Evolutionary conservation across 2,329 filamentous ascomycete genomes (phyloP), one percentile per base, ranked within the genome.

Genomic region (Drechslerella stenobrocha): DNA sequence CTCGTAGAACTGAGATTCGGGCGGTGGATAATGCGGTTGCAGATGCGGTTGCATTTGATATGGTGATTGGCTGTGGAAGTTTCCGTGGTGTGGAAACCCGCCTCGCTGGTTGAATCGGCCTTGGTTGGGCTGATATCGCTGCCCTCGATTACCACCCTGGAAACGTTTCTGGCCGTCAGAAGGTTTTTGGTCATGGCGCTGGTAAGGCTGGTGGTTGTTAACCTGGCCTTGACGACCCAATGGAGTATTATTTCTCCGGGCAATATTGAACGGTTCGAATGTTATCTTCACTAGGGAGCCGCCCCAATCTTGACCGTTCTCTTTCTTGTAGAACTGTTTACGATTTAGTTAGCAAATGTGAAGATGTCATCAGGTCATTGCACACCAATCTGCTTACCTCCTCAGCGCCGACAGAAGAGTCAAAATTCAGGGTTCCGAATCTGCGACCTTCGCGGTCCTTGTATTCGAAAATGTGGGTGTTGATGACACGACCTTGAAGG

Each of bases 201-300:
- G 55, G 28, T 48, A 60, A 18, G 23, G 50, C 13, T 67, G 63
- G 42, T 11, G 24, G 7, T n/a, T n/a, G n/a, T n/a, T 47, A 57
- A 6, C 47, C 22, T 30, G 44, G 28, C 23, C 28, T 20, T 55
- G 26, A 42, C 63, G 63, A 23, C 59, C 53, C 7, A 50, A 50
- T 3, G 63, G 63, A 37, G 63, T 51, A 5, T 51, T 52, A 20
- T 67, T 67, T 11, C 55, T 52, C n/a, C 52, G 47, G 11, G 63
- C 63, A 32, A 67, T 42, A 45, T 67, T 55, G 55, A 67, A 67
- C 8, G 63, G 63, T 24, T 67, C 63, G 15, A 67, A 60, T 2
- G 63, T 67, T 11, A 67, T 47, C 8, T 52, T 53, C 35, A 67
- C 37, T 3, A 35, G 3, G 13, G 55, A 55, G 3, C 63, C 55